These are phyloP conservation scores for Aspergillus udagawae DNA, from an alignment of 2,329 filamentous ascomycete genomes.

Conservation along the genomic window DNA sequence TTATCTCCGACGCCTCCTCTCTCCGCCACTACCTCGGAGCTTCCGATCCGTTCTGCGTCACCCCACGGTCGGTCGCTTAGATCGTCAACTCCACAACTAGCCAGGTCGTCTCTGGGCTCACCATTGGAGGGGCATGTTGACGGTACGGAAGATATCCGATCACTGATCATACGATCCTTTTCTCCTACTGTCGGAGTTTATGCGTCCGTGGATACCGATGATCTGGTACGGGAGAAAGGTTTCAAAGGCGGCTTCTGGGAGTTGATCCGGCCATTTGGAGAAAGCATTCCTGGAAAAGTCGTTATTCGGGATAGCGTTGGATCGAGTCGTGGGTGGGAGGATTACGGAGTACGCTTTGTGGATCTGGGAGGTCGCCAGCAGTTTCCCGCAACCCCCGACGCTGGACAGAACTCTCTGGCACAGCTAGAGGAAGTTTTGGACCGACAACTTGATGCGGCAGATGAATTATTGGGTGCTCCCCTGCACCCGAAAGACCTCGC, in stretches of 20 bases:
- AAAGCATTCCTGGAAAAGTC: constrained; percentile 80
- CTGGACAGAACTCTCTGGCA: constrained; percentile 38
- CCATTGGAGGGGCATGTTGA: constrained; percentile 52
- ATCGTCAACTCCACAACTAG: constrained; percentile 49
- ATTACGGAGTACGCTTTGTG: constrained; percentile 85
- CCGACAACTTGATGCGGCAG: constrained; percentile 71
- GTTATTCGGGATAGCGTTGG: constrained; percentile 87
- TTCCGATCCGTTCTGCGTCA: constrained; percentile 64
- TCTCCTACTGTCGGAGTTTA: constrained; percentile 85
- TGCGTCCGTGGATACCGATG: constrained; percentile 80
- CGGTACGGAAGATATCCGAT: constrained; percentile 53
- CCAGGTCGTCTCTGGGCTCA: constrained; percentile 43
- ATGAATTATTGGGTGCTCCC: constrained; percentile 46
- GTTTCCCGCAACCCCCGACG: constrained; percentile 30
- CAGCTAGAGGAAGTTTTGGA: constrained; percentile 79
- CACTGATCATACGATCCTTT: constrained; percentile 75
- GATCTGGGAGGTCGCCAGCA: constrained; percentile 53
- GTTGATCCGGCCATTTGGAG: constrained; percentile 84
- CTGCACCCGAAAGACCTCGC: constrained; percentile 28
- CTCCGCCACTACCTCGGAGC: constrained; percentile 62
- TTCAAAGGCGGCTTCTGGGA: constrained; percentile 78
- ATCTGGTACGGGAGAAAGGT: constrained; percentile 76
- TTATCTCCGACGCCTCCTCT: constrained; percentile 52
- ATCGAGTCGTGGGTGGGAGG: constrained; percentile 75
- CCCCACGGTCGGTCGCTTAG: constrained; percentile 59